Base-by-base conservation (phyloP, 2,329 filamentous ascomycete genomes). In the Cytospora paraplurivora region DNA sequence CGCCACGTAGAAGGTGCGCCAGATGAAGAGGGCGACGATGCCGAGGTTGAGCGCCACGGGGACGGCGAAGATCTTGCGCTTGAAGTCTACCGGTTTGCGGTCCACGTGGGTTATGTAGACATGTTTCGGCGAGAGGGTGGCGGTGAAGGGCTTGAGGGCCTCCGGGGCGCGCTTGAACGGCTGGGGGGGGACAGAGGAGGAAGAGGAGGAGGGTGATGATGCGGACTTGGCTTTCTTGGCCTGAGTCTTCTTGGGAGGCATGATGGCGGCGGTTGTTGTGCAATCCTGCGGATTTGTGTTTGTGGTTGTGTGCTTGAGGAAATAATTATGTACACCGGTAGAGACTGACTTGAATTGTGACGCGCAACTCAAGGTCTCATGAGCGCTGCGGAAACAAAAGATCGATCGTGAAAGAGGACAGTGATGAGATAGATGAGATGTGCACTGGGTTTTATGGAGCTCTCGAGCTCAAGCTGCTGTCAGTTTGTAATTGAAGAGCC, bases 81-180 rank as follows among this genome's bases (percentile, higher is more conserved):
- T 97, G 77, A 93, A 86, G 34, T 82, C 81, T 21, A 77, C 76
- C 0, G 88, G 87, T 66, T 89, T 87, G 65, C 77, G 78, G 80
- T 97, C 93, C 76, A 96, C 81, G 79, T 97, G 93, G 35, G 89
- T 83, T 71, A 97, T 85, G 82, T 97, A 97, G 73, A 96, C 83
- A 75, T 91, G 86, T 62, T 84, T 78, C 62, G 84, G 80, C 64
- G 87, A 83, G 65, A 97, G 87, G 51, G 81, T 83, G 41, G 83
- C 78, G 71, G 90, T 82, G 73, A 96, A 88, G 12, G 87, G 83
- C 57, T 81, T 71, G 60, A 96, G 83, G 37, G 82, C 80, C 56
- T 84, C 74, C 0, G 91, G 85, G 0, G 87, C 86, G 64, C 80
- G 80, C 69, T 84, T 83, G 81, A 95, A 96, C 8, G 91, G 91